Evolutionary conservation across 2,329 filamentous ascomycete genomes (phyloP).

Genomic region (Aspergillus udagawae): DNA sequence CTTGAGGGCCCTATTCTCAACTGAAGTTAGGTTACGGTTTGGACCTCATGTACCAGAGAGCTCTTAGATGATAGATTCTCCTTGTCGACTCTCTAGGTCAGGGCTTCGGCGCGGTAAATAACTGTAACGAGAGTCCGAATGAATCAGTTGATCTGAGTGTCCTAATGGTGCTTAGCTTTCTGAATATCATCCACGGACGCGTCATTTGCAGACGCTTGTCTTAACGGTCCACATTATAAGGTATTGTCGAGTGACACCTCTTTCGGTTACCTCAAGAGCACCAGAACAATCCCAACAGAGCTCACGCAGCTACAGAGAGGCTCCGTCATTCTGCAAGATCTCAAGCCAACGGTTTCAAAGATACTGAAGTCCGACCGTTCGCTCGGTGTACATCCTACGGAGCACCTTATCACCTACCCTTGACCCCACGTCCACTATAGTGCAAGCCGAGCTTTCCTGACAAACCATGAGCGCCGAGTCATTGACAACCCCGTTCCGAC

Average conservation of each 20-base stretch:
- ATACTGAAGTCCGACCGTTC: too few relatives aligned
- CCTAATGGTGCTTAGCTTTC: not conserved
- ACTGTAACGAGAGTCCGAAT: not conserved
- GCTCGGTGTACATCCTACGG: too few relatives aligned
- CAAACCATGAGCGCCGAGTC: slow-evolving; percentile 20
- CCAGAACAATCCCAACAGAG: not conserved
- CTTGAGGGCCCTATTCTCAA: not conserved
- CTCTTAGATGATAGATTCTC: not conserved
- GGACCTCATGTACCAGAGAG: too few relatives aligned
- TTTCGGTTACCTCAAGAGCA: not conserved
- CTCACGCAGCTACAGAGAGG: not conserved
- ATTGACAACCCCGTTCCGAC: slow-evolving; percentile 12
- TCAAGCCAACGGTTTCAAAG: too few relatives aligned
- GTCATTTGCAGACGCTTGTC: not conserved
- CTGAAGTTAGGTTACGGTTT: not conserved
- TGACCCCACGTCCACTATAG: not conserved
- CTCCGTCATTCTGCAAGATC: not conserved
- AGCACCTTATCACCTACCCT: not conserved
- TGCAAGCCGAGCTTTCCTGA: slow-evolving; percentile 1
- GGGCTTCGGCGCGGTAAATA: not conserved
- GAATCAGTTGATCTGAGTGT: not conserved
- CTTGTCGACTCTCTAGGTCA: not conserved
- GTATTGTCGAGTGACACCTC: not conserved
- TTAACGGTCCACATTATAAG: not conserved
- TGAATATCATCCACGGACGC: not conserved